Base-by-base conservation (phyloP, 2,329 filamentous ascomycete species). In the Fusarium kyushuense region DNA sequence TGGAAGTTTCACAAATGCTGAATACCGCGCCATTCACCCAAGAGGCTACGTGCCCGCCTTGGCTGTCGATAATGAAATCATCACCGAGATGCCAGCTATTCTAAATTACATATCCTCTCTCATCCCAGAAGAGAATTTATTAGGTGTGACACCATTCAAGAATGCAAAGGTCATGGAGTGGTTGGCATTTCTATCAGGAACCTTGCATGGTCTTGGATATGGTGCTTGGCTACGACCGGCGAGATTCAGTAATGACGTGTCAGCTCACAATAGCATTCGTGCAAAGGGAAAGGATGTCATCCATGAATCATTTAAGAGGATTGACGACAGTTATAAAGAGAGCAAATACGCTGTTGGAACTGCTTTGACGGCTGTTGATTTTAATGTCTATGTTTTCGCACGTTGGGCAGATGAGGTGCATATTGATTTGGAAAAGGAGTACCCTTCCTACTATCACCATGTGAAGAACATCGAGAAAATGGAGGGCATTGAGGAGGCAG, bases 11-110 rank as follows among this genome's bases (percentile, higher is more conserved):
- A 68, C 69, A 0, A 65, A 72, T 12, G 69, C 61, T 0, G 68
- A 76, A 2, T 80, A 79, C 56, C 64, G 67, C 7, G 49, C 63
- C 3, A 67, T 80, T 43, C 72, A 80, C 49, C 76, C 72, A 1
- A 58, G 52, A 6, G 77, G 75, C 19, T 75, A 71, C 14, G 77
- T 80, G 1, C 78, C 79, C 1, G 72, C 69, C 1, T 66, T 81
- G 19, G 43, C 54, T 6, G 65, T 79, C 27, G 72, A 74, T n/a
- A 58, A 63, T 11, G 65, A 74, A 16, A 33, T 75, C 41, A 70
- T 80, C 38, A 79, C 76, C 3, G 79, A 80, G 51, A 65, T 75
- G 51, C 72, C 74, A 0, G 79, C 78, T 5, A 59, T 80, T 6
- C 48, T 79, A 2, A 75, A 56, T 13, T 79, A 76, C 65, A 74